These are phyloP conservation scores for Kluyveromyces starmeri DNA, from an alignment of 805 yeast species.

Conservation along the genomic window DNA sequence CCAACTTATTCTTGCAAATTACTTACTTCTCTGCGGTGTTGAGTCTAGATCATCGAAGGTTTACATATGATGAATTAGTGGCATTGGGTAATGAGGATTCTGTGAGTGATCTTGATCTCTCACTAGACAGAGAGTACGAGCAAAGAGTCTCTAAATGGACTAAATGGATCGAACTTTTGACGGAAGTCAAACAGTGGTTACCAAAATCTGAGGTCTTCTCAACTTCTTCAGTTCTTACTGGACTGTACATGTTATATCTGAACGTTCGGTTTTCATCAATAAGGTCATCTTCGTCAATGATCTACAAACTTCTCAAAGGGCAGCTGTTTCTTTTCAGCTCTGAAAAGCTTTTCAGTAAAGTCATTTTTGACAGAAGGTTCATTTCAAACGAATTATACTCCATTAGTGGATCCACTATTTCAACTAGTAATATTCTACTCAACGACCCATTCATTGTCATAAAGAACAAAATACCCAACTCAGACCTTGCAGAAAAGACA, in stretches of 20 bases:
- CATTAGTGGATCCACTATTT: not conserved
- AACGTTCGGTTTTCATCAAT: constrained; percentile 11
- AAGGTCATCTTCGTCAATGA: constrained; percentile 15
- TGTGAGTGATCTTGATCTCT: not conserved
- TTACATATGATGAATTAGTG: constrained; percentile 50
- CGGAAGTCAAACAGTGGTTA: constrained; percentile 1
- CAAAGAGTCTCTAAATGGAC: constrained; percentile 1
- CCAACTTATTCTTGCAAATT: constrained; percentile 53
- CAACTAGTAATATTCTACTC: not conserved
- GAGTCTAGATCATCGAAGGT: constrained; percentile 55
- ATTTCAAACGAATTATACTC: constrained; percentile 8
- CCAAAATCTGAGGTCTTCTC: constrained; percentile 1
- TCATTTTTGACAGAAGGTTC: constrained; percentile 10
- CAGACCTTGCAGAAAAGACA: not conserved
- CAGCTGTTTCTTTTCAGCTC: constrained; percentile 6
- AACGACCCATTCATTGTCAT: constrained; percentile 13
- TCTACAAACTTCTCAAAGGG: constrained; percentile 10
- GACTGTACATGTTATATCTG: constrained; percentile 8
- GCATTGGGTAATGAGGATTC: constrained; percentile 3
- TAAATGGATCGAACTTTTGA: not conserved
- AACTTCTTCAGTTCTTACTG: constrained; percentile 1
- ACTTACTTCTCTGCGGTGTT: constrained; percentile 59
- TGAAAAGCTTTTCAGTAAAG: constrained; percentile 6
- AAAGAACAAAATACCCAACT: constrained; percentile 6
- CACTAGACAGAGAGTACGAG: constrained; percentile 6